Evolutionary conservation across 2,329 filamentous ascomycete species (phyloP), one percentile per base, ranked within the genome.

Genomic region (Pseudovirgaria hyperparasitica): DNA sequence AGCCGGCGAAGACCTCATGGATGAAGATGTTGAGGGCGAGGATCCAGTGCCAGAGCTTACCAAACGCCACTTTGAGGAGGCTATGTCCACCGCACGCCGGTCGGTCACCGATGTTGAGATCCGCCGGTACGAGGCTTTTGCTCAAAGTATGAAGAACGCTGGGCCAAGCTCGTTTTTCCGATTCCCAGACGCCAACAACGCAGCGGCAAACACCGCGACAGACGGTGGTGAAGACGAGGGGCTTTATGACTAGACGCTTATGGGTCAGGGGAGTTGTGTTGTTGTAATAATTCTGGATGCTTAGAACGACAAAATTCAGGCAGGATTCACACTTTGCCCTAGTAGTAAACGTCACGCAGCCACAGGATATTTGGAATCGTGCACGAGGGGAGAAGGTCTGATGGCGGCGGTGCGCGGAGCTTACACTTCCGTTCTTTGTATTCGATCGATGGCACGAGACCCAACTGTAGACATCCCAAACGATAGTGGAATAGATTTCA

Each of bases 121-220:
- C 47, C 81, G 90, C 50, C 79, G 87, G 35, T 98, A 98, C 63
- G 90, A 98, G 69, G 87, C 90, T 4, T 98, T 98, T 48, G 82
- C 87, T 21, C 87, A 96, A 65, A 87, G 87, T 57, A 92, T 98
- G 85, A 98, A 98, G 81, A 93, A 92, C 55, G 76, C 82, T 33
- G 86, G 85, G 27, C 86, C 86, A 20, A 87, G 86, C 48, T 85
- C 82, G 44, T 94, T 90, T 72, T 98, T 98, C 81, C 86, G 92
- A 60, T 98, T 98, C 76, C 87, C 57, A 42, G 70, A 60, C 18
- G 47, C 41, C 54, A 70, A 62, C 60, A 58, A 55, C 38, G 62
- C 57, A 38, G 59, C 54, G 37, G 44, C 60, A 51, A 58, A 60
- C 38, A 62, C 55, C 26, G 86, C 90, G 45, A 86, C 85, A 39